Evolutionary conservation across 2,329 filamentous ascomycete species (phyloP), one percentile per base, ranked within the genome.

Genomic region (Cordyceps pruinosa): DNA sequence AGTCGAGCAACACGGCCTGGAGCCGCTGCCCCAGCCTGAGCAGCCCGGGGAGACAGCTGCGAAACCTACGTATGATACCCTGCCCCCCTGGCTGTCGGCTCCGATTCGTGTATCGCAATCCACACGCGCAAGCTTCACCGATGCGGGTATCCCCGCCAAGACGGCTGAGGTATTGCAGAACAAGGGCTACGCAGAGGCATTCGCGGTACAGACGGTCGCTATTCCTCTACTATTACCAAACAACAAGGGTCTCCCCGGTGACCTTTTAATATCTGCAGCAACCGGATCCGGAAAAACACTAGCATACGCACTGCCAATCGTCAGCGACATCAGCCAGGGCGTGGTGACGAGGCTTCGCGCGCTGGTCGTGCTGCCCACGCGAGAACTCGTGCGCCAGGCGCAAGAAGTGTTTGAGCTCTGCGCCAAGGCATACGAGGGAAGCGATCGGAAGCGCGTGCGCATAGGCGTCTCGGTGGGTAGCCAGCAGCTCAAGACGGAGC

Each of bases 231-330:
- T 99, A 5, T 76, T 96, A 4, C 85, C 83, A 23, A 82, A 80
- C 0, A 78, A 81, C 42, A 76, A 80, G 57, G 75, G 81, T 35
- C 79, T 84, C 35, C 74, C 81, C 1, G 88, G 90, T 5, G 94
- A 99, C 69, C 72, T 99, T 5, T 87, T 96, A 45, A 86, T 99
- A 3, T 94, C 91, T 8, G 94, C 95, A 0, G 89, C 93, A 1
- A 99, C 94, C 0, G 94, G 94, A 9, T 97, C 94, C 0, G 94
- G 94, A 57, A 99, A 99, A 69, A 99, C 94, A 0, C 72, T 99
- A 17, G 88, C 93, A 0, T 99, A 99, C 66, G 83, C 93, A 0
- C 75, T 99, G 3, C 94, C 94, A 0, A 84, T 99, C 58, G 81
- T 96, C 4, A 84, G 90, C 46, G 85, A 87, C 51, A 75, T 99